Evolutionary conservation across 1,139 yeast species (phyloP), one percentile per base, ranked within the genome.

Genomic region (Pichia cactophila): DNA sequence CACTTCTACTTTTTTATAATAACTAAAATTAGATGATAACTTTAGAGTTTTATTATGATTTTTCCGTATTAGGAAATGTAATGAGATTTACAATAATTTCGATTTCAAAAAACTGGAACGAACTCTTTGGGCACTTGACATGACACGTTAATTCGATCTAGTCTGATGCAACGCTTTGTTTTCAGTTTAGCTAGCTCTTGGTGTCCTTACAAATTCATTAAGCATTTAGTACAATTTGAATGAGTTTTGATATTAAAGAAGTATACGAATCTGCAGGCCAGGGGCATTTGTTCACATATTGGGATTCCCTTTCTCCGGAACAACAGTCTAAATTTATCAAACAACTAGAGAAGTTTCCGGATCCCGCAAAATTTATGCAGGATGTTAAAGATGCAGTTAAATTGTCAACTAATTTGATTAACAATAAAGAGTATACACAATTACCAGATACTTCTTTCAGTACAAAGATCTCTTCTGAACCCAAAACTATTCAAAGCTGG

Each of bases 331-430:
- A 50, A 4, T 69, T 73, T 40, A 50, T 69, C 23, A 52, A 57
- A 14, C 81, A 77, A 59, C 66, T 78, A 44, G 50, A 69, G 4
- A 59, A 62, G 37, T 66, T 77, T 49, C 68, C 66, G 9, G 69
- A 77, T 52, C 82, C 83, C 1, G 50, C 58, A 5, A 55, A 55
- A 8, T 71, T 75, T 50, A 66, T 75, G 35, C 44, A 55, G 0
- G 75, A 80, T 8, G 86, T 80, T 14, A 57, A 69, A 49, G 60
- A 69, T 33, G 83, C 85, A 5, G 72, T 80, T 44, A 52, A 67
- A 46, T 71, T 68, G 56, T 61, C 65, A 20, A 46, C 59, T 2
- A 60, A 62, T 7, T 68, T 70, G 46, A 59, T 75, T 0, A 51
- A 64, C 37, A 57, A 70, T 0, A 69, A 70, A 52, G 60, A 63